Percentiles rank a stretch among this genome's conserved stretches.
phyloP scores from a whole-genome alignment of 2,329 filamentous ascomycete genomes.

The Lachnum nothofagi region DNA sequence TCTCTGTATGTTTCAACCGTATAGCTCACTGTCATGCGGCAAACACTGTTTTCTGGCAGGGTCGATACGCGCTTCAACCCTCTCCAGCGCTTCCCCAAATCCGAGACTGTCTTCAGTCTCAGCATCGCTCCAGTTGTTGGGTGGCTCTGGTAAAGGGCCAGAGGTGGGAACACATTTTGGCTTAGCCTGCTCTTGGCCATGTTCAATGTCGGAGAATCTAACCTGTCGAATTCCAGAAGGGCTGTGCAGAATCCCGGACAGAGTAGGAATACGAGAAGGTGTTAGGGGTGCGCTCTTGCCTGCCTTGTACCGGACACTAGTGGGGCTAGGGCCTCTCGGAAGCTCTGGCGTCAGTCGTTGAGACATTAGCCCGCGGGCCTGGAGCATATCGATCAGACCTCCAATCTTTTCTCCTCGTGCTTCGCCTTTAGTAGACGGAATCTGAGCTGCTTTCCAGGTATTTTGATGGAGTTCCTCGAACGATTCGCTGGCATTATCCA shows the following conservation, averaged over 20 bases:
- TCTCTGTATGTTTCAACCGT: not conserved
- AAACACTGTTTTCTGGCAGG: not conserved
- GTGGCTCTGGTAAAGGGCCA: no score
- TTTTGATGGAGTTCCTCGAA: no score
- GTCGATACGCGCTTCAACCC: not conserved
- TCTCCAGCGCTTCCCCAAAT: constrained; percentile 10
- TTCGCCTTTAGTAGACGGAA: no score
- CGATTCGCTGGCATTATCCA: no score
- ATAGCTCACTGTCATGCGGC: constrained; percentile 1
- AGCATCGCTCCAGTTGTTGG: constrained; percentile 2
- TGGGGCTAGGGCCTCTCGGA: not conserved
- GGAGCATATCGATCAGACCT: constrained; percentile 22
- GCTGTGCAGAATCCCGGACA: not conserved
- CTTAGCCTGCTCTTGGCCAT: no score
- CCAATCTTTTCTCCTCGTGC: constrained; percentile 13
- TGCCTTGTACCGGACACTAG: not conserved
- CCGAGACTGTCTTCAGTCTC: constrained; percentile 10
- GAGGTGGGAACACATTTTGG: no score
- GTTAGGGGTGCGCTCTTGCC: not conserved
- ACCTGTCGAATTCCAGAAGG: not conserved
- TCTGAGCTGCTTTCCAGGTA: constrained; percentile 14
- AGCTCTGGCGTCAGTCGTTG: not conserved
- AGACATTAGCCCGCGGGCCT: constrained; percentile 19
- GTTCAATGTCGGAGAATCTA: not conserved
- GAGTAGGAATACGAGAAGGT: not conserved